Base-by-base conservation (phyloP, 2,329 filamentous ascomycete genomes). In the Cladosporium velox region DNA sequence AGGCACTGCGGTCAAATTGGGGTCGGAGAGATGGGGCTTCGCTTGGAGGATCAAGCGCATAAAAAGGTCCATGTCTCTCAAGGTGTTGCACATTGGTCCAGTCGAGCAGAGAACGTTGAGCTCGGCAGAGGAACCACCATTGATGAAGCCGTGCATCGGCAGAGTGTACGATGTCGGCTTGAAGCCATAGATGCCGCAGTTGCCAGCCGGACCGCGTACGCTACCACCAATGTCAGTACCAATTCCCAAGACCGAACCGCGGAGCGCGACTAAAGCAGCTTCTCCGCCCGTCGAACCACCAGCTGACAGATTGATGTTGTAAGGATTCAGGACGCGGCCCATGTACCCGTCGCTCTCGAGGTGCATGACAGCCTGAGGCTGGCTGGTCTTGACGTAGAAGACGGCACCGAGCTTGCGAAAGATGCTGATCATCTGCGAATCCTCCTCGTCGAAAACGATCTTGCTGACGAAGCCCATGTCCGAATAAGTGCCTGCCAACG, bases 1-100 rank as follows among this genome's bases (percentile, higher is more conserved):
- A 0, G 86, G 84, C 28, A 89, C 82, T 0, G 86, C 86, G 1
- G 88, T 72, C 44, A 87, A 83, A n/a, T 83, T 82, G 0, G 87
- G 82, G 35, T 38, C 35, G 4, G 2, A 38, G 35, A 38, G 35
- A 38, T 38, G 35, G 2, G 35, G 35, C 6, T 38, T 38, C 14
- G 11, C 12, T 12, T 38, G 35, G 35, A 38, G 35, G 35, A 38
- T 38, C 35, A 15, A 38, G 35, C 14, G 12, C 35, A 38, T 38
- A 15, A 38, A 38, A 38, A 11, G 10, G 35, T 38, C 35, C 12
- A 38, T 38, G 35, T 38, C 35, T 38, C 35, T 38, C 14, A 38
- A 38, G 4, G 35, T 38, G 14, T 38, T 38, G 35, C 35, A 38
- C 35, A 38, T 38, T 38, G 35, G 35, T 15, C 35, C 12, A 12